A percentile compares a stretch with the other conserved stretches of the same genome.
phyloP scores from a whole-genome alignment of 2,329 filamentous ascomycete species.

The Aureobasidium sp. region DNA sequence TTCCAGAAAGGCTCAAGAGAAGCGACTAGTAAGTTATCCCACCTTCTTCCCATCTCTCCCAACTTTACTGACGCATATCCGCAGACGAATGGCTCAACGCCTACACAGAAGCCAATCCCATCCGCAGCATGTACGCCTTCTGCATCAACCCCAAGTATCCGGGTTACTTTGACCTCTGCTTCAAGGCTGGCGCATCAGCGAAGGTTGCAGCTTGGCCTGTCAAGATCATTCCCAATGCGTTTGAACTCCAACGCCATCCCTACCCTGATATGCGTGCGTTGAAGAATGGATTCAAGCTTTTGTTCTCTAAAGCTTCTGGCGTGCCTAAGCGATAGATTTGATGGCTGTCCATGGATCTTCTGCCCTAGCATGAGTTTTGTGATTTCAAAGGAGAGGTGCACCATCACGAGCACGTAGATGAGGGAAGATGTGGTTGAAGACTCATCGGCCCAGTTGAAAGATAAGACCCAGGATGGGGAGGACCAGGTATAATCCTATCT shows the following conservation, averaged over 20 bases:
- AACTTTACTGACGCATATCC: conserved; percentile 12
- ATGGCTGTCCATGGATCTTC: background rate
- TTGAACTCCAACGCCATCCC: conserved; percentile 86
- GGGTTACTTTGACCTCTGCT: conserved; percentile 96
- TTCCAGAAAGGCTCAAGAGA: conserved; percentile 84
- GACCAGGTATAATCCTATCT: too few species aligned
- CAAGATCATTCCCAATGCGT: conserved; percentile 92
- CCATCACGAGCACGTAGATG: too few species aligned
- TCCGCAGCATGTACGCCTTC: conserved; percentile 93
- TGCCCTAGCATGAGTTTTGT: background rate
- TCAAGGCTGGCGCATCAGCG: conserved; percentile 87
- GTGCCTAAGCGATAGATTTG: conserved; percentile 9
- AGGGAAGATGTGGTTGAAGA: too few species aligned
- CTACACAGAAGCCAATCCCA: conserved; percentile 96
- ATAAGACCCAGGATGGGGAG: too few species aligned
- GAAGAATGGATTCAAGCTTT: conserved; percentile 96
- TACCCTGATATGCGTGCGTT: conserved; percentile 97
- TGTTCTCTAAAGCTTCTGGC: conserved; percentile 63
- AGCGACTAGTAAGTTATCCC: conserved; percentile 77
- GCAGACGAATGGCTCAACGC: conserved; percentile 95
- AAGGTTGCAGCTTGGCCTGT: conserved; percentile 83
- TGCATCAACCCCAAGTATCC: conserved; percentile 93
- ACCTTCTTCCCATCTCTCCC: background rate
- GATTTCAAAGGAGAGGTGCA: too few species aligned
- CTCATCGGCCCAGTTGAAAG: too few species aligned